Conservation (phyloP, 208 protist species). For the Crithidia acanthocephali region DNA sequence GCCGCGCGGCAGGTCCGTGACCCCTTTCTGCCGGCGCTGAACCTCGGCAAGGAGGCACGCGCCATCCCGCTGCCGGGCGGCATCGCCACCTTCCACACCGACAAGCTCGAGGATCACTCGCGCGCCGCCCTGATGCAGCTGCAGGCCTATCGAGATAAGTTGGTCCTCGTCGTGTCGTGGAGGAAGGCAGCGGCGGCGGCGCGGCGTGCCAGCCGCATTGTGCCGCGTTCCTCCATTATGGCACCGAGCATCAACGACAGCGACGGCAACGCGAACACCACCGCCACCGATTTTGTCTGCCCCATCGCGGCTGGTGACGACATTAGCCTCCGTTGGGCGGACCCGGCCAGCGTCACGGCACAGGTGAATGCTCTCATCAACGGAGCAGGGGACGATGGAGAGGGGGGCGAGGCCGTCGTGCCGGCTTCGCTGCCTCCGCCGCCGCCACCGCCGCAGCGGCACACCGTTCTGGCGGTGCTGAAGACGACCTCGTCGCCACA, state of each 20-base stretch:
- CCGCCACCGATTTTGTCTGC: not conserved
- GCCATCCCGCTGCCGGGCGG: slow-evolving; percentile 26
- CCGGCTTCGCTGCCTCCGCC: not conserved
- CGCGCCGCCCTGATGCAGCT: not conserved
- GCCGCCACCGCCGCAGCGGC: slow-evolving; percentile 17
- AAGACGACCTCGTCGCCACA: slow-evolving; percentile 3
- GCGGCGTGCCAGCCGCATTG: not conserved
- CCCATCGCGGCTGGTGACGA: slow-evolving; percentile 35
- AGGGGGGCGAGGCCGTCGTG: not conserved
- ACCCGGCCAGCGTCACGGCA: not conserved
- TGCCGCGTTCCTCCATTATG: not conserved
- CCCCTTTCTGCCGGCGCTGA: slow-evolving; percentile 29
- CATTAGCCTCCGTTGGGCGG: slow-evolving; percentile 30
- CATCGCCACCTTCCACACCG: slow-evolving; percentile 15
- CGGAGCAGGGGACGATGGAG: not conserved
- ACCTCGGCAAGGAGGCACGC: slow-evolving; percentile 18
- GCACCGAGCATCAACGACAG: not conserved
- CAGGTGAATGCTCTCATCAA: not conserved
- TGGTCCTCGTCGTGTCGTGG: slow-evolving; percentile 13
- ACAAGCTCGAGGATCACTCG: slow-evolving; percentile 11
- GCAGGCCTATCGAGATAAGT: not conserved
- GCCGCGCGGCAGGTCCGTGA: slow-evolving; percentile 27
- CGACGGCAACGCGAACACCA: not conserved
- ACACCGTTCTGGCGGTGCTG: slow-evolving; percentile 20
- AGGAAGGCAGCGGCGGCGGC: not conserved